phyloP scores from a whole-genome alignment of 306 rosid genomes.

The Rosa persica region DNA sequence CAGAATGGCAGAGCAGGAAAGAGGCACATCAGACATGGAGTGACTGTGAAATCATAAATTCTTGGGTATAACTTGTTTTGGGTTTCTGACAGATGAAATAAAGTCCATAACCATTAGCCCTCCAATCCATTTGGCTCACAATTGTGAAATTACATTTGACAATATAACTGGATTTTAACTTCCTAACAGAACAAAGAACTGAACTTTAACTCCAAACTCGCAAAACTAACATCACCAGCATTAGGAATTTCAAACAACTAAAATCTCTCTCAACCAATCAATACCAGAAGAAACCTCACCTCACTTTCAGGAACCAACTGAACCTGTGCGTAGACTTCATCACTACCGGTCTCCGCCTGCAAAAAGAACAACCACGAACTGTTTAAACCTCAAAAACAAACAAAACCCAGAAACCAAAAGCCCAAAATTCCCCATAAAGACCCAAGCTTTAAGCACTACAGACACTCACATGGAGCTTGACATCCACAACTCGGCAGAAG shows the following conservation, averaged over 20 bases:
- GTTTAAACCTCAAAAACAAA: constrained; percentile 15
- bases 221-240: neutral
- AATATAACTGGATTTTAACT: neutral
- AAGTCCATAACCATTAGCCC: neutral
- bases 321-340: constrained; percentile 89
- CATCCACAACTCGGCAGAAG: constrained; percentile 90
- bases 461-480: constrained; percentile 78
- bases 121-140: neutral
- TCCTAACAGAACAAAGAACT: neutral
- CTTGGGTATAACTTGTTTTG: neutral
- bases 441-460: constrained; percentile 3
- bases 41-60: neutral
- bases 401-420: constrained; percentile 20
- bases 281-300: constrained; percentile 47
- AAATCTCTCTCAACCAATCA: neutral
- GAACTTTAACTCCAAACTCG: constrained; percentile 6
- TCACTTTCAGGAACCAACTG: constrained; percentile 82
- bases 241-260: constrained; percentile 17
- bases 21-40: neutral
- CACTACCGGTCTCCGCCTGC: constrained; percentile 96
- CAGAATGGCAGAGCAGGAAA: neutral
- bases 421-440: constrained; percentile 8
- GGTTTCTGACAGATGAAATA: neutral
- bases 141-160: neutral
- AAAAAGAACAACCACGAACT: constrained; percentile 13